These are phyloP conservation scores for Phytophthora pluvialis DNA, from an alignment of 352 stramenopile genomes.

Conservation along the genomic window DNA sequence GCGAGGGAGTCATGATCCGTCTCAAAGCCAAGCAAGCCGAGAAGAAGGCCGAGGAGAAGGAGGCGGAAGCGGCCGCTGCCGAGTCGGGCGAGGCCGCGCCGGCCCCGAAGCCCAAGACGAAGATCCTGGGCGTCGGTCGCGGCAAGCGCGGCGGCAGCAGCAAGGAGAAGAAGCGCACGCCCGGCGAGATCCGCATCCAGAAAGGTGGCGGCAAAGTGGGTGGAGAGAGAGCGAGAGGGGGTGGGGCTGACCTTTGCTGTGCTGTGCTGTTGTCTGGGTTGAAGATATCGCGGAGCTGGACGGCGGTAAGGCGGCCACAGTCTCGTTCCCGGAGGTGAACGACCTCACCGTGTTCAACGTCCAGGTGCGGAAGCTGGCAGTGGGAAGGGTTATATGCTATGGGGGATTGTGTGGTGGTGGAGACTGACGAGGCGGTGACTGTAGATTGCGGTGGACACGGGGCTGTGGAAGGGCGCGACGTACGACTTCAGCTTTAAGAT, in stretches of 20 bases:
- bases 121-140: slow-evolving; percentile 85
- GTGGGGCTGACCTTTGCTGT: not conserved
- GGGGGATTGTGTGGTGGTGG: not conserved
- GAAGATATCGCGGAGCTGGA: slow-evolving; percentile 98
- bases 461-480: slow-evolving; percentile 96
- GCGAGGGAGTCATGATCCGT: slow-evolving; percentile 59
- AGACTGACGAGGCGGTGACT: slow-evolving; percentile 11
- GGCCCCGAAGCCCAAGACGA: slow-evolving; percentile 71
- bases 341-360: slow-evolving; percentile 95
- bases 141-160: slow-evolving; percentile 67
- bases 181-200: slow-evolving; percentile 98
- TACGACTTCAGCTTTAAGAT: slow-evolving; percentile 99
- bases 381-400: not conserved
- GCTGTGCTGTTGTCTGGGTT: not conserved
- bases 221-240: not conserved
- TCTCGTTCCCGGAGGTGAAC: slow-evolving; percentile 97
- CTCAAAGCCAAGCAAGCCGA: slow-evolving; percentile 88
- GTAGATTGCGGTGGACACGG: slow-evolving; percentile 93
- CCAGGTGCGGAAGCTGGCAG: slow-evolving; percentile 50
- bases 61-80: slow-evolving; percentile 34
- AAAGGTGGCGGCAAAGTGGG: slow-evolving; percentile 82
- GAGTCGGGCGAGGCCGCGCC: slow-evolving; percentile 27
- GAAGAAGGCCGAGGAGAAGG: slow-evolving; percentile 84
- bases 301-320: slow-evolving; percentile 94
- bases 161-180: slow-evolving; percentile 94